A percentile compares a stretch with the other conserved stretches of the same genome.
Conservation (phyloP, 352 stramenopile genomes). For the Phytophthora multivora region DNA sequence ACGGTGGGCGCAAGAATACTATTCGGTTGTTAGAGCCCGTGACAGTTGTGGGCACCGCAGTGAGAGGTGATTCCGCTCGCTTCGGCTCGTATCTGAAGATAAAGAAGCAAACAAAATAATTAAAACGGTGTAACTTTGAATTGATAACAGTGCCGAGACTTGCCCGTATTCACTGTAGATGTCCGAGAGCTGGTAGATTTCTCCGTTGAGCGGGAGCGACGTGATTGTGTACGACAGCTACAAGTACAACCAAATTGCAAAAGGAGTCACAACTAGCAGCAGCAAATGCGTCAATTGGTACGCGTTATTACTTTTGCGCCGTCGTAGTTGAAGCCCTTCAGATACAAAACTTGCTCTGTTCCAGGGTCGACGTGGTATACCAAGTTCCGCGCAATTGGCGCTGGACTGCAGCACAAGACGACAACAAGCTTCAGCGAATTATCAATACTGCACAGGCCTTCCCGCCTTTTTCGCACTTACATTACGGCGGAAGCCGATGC, state of each 20-base stretch:
- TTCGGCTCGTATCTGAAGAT: slow-evolving; percentile 81
- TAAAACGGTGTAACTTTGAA: neutral
- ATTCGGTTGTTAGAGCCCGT: slow-evolving; percentile 88
- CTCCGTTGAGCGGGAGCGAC: slow-evolving; percentile 77
- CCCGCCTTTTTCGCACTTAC: slow-evolving; percentile 4
- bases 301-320: slow-evolving; percentile 40
- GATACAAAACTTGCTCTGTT: slow-evolving; percentile 76
- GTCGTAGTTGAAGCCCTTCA: slow-evolving; percentile 80
- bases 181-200: slow-evolving; percentile 90
- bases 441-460: neutral
- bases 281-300: neutral
- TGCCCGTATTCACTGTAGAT: slow-evolving; percentile 90
- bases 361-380: slow-evolving; percentile 76
- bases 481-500: slow-evolving; percentile 9
- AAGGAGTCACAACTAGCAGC: neutral
- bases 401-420: slow-evolving; percentile 15
- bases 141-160: neutral
- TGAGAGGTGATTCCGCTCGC: slow-evolving; percentile 58
- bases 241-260: neutral
- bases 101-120: neutral
- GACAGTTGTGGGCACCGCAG: slow-evolving; percentile 55
- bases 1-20: slow-evolving; percentile 80
- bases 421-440: neutral
- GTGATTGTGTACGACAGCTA: slow-evolving; percentile 84
- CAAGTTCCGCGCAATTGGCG: slow-evolving; percentile 67